Evolutionary conservation across 2,329 filamentous ascomycete genomes (phyloP).

Genomic region (Trichoderma asperellum): DNA sequence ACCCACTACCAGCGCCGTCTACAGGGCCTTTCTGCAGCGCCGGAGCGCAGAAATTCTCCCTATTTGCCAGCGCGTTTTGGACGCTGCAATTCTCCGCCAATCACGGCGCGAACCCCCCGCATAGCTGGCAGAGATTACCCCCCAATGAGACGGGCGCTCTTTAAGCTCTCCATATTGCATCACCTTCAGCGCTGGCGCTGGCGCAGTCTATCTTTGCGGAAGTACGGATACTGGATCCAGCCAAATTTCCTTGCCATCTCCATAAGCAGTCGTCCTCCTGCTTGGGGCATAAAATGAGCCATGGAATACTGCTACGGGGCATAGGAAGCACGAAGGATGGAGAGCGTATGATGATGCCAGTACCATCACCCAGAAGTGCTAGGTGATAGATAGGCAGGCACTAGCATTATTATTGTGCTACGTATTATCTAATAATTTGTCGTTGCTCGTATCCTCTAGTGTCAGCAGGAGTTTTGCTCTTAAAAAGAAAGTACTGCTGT

Average conservation of each 20-base stretch:
- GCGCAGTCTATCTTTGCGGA: background rate
- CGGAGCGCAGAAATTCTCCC: constrained; percentile 28
- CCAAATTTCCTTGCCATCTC: background rate
- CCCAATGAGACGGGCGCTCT: constrained; percentile 21
- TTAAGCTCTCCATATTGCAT: background rate
- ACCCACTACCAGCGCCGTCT: background rate
- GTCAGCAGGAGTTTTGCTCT: background rate
- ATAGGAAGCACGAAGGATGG: background rate
- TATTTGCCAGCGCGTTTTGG: constrained; percentile 24
- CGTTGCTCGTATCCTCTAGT: background rate
- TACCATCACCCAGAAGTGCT: background rate
- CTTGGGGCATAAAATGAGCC: background rate
- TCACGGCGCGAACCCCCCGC: constrained; percentile 10
- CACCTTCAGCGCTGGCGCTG: background rate
- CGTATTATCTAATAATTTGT: background rate
- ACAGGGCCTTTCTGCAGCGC: background rate
- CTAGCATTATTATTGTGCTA: background rate
- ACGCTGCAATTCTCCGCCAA: constrained; percentile 29
- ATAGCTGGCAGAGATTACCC: constrained; percentile 21
- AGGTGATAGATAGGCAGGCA: no score
- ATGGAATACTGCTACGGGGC: background rate
- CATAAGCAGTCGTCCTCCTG: background rate
- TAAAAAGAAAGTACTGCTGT: background rate
- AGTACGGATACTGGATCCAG: background rate
- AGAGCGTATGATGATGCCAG: background rate